Evolutionary conservation across 164 flowering plant genomes (phyloP), one percentile per base, ranked within the genome.

Genomic region (Liriodendron chinense): DNA sequence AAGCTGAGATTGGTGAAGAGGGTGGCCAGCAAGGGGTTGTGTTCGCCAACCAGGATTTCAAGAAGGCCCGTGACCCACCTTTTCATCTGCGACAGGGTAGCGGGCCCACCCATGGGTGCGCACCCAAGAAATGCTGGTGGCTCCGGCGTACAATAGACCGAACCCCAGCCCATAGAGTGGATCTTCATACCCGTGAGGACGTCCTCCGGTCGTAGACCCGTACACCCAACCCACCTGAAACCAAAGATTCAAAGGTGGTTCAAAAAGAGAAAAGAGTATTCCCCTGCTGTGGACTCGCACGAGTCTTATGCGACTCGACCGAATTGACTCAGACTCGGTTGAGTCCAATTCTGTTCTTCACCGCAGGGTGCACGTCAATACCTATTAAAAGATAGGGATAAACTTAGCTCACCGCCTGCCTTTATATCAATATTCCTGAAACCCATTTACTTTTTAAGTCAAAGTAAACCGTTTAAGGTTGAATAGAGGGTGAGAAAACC

Each of bases 11-110:
- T 82, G 2, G 24, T 76, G 3, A 66, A 77, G 72, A 84, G 34
- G 13, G 74, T 49, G 14, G 48, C 76, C 7, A 78, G 0, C 22
- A 87, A 28, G 16, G 93, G 93, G 75, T 74, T 84, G 23, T 77
- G 76, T 10, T 26, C 50, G 72, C 80, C 73, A 74, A 86, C 48
- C 0, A 87, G 73, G 61, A 87, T 78, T 80, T 89, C 93, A 9
- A 87, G 78, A 2, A 87, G 68, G n/a, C 96, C 96, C 0, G 86
- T 82, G 76, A 83, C 70, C 96, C 96, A 90, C 74, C 96, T 83
- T 76, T 87, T 88, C 68, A 72, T 75, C 74, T 90, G 94, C 25
- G 68, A 70, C 83, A 87, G 2, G 34, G 80, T n/a, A 0, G 56
- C 74, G 1, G 89, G 88, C 10, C 84, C 84, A 50, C 73, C 77